These are phyloP conservation scores for Punctularia strigosozonata DNA, from an alignment of 768 basidiomycete species.

Conservation along the genomic window DNA sequence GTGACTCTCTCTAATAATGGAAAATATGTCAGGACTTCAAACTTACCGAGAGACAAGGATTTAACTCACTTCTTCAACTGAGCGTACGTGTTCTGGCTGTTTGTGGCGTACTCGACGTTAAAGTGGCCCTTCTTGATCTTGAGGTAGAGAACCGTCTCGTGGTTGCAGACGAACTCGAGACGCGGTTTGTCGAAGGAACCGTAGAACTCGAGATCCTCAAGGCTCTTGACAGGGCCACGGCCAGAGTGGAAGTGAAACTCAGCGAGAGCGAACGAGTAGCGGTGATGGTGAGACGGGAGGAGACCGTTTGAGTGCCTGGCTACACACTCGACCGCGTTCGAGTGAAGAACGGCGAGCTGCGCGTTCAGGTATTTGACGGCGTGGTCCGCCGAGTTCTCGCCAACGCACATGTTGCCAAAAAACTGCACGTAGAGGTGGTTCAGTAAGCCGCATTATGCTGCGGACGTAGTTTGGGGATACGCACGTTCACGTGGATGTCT, in stretches of 20 bases:
- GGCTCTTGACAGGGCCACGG: not conserved
- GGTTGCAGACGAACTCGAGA: constrained; percentile 12
- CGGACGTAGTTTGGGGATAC: no score
- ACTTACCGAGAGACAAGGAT: no score
- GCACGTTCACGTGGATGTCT: no score
- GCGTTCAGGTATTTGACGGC: not conserved
- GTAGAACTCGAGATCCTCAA: constrained; percentile 7
- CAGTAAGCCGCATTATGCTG: no score
- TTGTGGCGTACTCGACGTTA: constrained; percentile 7
- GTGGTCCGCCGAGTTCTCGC: not conserved
- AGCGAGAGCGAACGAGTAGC: not conserved
- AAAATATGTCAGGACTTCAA: no score
- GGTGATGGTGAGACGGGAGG: not conserved
- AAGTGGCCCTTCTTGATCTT: constrained; percentile 9
- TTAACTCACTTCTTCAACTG: no score
- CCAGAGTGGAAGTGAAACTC: not conserved
- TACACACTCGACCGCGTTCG: not conserved
- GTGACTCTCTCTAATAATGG: no score
- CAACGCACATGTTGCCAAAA: not conserved
- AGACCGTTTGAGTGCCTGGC: not conserved
- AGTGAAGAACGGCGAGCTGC: not conserved
- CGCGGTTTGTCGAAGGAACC: constrained; percentile 8
- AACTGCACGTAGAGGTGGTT: no score
- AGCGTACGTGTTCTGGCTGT: no score
- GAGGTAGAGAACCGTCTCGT: constrained; percentile 10